These are phyloP conservation scores for Kingdonia uniflora DNA, from an alignment of 164 flowering plant genomes.

Conservation along the genomic window DNA sequence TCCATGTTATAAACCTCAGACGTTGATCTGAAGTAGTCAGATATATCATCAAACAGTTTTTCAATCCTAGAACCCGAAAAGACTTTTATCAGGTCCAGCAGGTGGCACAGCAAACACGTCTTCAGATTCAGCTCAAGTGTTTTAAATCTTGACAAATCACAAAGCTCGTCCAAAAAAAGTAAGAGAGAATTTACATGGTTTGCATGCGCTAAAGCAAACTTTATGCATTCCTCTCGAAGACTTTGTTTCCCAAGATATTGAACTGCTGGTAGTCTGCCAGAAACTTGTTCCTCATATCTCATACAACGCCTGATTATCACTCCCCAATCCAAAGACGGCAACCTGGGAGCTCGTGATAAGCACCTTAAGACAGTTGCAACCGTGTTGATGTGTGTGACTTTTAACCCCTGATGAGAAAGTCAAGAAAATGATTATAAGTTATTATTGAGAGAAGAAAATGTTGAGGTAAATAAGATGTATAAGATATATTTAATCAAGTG, in stretches of 20 bases:
- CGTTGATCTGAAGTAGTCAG: conserved; percentile 32
- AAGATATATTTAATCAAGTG: too few species aligned
- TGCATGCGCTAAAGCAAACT: conserved; percentile 67
- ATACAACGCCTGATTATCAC: conserved; percentile 68
- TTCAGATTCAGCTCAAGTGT: conserved; percentile 66
- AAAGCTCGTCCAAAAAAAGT: conserved; percentile 68
- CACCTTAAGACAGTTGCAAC: conserved; percentile 52
- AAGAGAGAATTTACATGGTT: conserved; percentile 50
- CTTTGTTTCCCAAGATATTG: conserved; percentile 20
- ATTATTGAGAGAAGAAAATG: too few species aligned
- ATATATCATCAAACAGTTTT: conserved; percentile 56
- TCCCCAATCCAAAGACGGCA: conserved; percentile 88
- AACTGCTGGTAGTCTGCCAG: conserved; percentile 18
- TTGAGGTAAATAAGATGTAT: too few species aligned
- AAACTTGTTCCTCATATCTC: conserved; percentile 58
- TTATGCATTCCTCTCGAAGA: conserved; percentile 59
- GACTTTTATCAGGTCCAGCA: conserved; percentile 41
- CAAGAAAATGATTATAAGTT: too few species aligned
- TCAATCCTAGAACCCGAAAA: conserved; percentile 65
- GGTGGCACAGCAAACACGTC: conserved; percentile 44
- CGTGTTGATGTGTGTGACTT: conserved; percentile 26
- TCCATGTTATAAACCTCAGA: conserved; percentile 19
- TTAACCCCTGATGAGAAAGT: conserved; percentile 35
- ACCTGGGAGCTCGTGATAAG: conserved; percentile 69
- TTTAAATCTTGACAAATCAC: conserved; percentile 64